Conservation (phyloP, 2,329 filamentous ascomycete genomes). For the Colletotrichum truncatum region DNA sequence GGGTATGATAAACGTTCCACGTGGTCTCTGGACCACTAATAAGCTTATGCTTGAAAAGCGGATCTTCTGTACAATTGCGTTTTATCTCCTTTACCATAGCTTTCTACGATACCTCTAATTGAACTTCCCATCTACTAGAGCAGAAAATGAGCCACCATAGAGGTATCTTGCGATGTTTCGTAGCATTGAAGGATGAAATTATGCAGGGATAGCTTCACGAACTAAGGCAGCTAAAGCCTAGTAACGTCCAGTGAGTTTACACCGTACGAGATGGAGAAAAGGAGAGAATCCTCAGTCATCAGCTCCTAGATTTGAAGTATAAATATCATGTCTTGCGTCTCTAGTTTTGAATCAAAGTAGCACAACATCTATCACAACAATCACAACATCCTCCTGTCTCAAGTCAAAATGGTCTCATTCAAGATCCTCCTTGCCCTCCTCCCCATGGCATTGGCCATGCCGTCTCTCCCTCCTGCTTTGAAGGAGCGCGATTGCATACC, state of each 20-base stretch:
- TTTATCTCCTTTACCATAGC: neutral
- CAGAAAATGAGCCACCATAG: too few species aligned
- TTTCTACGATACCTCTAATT: too few species aligned
- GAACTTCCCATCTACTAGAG: too few species aligned
- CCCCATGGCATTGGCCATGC: conserved; percentile 4
- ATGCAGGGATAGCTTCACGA: too few species aligned
- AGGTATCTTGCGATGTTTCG: too few species aligned
- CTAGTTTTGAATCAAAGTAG: neutral
- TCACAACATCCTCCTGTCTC: neutral
- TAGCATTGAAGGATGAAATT: too few species aligned
- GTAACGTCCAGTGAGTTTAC: too few species aligned
- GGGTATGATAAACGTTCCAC: too few species aligned
- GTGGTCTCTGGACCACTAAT: too few species aligned
- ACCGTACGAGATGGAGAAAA: too few species aligned
- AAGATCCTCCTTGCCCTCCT: conserved; percentile 4
- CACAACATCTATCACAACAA: neutral
- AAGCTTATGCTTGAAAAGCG: neutral
- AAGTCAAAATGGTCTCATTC: conserved; percentile 4
- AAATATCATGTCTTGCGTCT: neutral
- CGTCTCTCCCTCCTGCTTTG: neutral
- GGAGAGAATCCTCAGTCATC: too few species aligned
- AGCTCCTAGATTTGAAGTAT: neutral
- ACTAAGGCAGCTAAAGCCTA: neutral
- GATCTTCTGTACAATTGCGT: neutral
- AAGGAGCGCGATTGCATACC: neutral